Evolutionary conservation across 2,329 filamentous ascomycete species (phyloP).

Genomic region (Neonectria hederae): DNA sequence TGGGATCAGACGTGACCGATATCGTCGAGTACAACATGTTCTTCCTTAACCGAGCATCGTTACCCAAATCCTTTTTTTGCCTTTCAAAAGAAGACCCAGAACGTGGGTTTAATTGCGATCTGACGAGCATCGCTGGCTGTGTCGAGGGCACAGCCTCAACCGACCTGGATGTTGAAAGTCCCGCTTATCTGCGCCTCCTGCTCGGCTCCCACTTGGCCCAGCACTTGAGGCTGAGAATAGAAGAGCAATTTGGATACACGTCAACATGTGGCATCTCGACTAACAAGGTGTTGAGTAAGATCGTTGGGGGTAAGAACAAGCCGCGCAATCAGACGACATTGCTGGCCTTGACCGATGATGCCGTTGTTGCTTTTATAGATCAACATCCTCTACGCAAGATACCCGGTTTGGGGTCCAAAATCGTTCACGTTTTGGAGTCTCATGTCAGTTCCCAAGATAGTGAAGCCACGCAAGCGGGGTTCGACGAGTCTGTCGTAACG

Average conservation of each 20-base stretch:
- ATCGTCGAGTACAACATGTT: slow-evolving; percentile 83
- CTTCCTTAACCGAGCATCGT: slow-evolving; percentile 72
- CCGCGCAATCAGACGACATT: slow-evolving; percentile 88
- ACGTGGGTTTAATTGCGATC: slow-evolving; percentile 82
- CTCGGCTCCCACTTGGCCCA: slow-evolving; percentile 84
- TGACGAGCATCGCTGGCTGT: slow-evolving; percentile 72
- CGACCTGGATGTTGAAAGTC: slow-evolving; percentile 45
- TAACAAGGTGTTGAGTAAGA: slow-evolving; percentile 85
- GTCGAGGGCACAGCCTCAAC: slow-evolving; percentile 48
- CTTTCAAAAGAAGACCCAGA: slow-evolving; percentile 78
- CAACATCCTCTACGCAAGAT: slow-evolving; percentile 79
- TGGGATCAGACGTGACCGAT: slow-evolving; percentile 75
- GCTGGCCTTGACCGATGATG: slow-evolving; percentile 67
- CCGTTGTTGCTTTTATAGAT: slow-evolving; percentile 77
- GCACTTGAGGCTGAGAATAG: slow-evolving; percentile 76
- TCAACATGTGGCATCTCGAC: slow-evolving; percentile 89
- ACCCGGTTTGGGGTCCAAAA: slow-evolving; percentile 86
- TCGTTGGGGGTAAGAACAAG: slow-evolving; percentile 86
- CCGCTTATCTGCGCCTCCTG: slow-evolving; percentile 68
- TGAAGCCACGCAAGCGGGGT: slow-evolving; percentile 43
- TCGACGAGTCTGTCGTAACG: slow-evolving; percentile 60
- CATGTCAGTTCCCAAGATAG: slow-evolving; percentile 56
- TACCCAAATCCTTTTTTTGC: slow-evolving; percentile 80
- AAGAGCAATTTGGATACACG: slow-evolving; percentile 83
- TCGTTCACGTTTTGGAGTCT: slow-evolving; percentile 57